These are phyloP conservation scores for Tetrahymena malaccensis DNA, from an alignment of 73 alveolate species.

Conservation along the genomic window DNA sequence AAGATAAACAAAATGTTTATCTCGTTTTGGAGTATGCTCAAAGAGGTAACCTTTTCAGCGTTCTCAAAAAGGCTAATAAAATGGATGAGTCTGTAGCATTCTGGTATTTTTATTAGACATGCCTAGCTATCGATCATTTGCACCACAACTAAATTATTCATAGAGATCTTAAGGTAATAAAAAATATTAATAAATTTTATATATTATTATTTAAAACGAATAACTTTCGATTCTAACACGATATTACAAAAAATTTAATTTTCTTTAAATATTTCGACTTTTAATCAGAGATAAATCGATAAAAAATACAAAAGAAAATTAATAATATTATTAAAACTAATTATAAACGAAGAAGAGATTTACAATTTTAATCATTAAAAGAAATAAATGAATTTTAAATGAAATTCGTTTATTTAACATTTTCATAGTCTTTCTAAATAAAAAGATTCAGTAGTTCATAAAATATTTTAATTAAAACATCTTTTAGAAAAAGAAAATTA, in stretches of 20 bases:
- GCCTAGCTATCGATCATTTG: constrained; percentile 59
- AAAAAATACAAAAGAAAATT: no score
- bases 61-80: constrained; percentile 10
- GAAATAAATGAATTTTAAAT: no score
- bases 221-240: background rate
- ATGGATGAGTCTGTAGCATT: constrained; percentile 52
- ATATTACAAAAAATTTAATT: background rate
- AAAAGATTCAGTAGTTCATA: no score
- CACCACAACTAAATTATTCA: constrained; percentile 70
- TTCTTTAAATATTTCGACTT: no score
- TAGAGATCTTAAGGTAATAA: constrained; percentile 46
- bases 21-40: constrained; percentile 67
- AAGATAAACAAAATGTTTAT: constrained; percentile 91
- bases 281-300: background rate
- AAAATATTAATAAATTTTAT: background rate
- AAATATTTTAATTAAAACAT: no score
- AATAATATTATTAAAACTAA: no score
- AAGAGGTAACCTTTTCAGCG: constrained; percentile 22
- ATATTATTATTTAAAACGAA: background rate
- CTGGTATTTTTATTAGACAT: constrained; percentile 57
- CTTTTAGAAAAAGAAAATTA: no score
- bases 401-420: no score
- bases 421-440: no score
- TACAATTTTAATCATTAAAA: no score
- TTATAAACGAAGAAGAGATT: no score